A percentile compares a stretch with the other conserved stretches of the same genome.
Evolutionary conservation across 768 basidiomycete genomes (phyloP).

Genomic region (Termitomyces sp.): DNA sequence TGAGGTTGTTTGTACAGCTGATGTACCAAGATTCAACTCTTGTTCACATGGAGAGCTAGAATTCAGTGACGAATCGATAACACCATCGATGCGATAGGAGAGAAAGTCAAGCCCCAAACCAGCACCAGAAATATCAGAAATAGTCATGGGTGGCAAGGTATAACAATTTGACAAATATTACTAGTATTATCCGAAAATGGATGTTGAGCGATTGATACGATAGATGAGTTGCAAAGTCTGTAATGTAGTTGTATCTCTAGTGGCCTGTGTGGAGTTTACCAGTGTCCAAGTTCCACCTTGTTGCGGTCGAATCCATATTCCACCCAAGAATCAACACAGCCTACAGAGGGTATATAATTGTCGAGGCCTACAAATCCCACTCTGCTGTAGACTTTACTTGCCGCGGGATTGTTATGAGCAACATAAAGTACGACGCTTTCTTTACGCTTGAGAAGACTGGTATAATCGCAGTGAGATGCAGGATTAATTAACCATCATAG

Average conservation of each 20-base stretch:
- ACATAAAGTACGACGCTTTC: slow-evolving; percentile 60
- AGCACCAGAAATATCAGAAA: background rate
- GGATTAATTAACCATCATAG: background rate
- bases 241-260: background rate
- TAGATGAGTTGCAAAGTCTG: background rate
- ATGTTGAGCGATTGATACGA: background rate
- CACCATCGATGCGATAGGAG: background rate
- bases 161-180: background rate
- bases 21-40: background rate
- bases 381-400: slow-evolving; percentile 51
- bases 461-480: slow-evolving; percentile 7
- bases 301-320: slow-evolving; percentile 57
- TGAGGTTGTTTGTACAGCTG: background rate
- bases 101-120: background rate
- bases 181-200: background rate
- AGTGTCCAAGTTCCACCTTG: slow-evolving; percentile 52
- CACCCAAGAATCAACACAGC: slow-evolving; percentile 43
- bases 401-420: slow-evolving; percentile 48
- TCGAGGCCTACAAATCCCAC: slow-evolving; percentile 62
- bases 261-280: slow-evolving; percentile 40
- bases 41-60: background rate
- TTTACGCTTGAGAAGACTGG: slow-evolving; percentile 30
- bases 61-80: background rate
- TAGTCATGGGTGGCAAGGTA: background rate
- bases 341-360: slow-evolving; percentile 21